Conservation (phyloP, 2,329 filamentous ascomycete genomes). For the Verticillium tricorpus region DNA sequence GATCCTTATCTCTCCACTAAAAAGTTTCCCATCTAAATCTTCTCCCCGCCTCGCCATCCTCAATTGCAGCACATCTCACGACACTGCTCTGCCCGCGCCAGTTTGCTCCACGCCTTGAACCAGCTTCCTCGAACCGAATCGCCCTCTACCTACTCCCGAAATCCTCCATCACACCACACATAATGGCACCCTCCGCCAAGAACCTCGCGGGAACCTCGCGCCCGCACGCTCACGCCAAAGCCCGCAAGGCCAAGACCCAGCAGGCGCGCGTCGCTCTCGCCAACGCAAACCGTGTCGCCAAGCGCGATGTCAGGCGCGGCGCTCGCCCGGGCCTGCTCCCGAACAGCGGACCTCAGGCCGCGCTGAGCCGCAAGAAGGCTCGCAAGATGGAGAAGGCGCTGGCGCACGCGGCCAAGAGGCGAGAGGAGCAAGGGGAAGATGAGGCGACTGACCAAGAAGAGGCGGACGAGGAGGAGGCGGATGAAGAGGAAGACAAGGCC, state of each 20-base stretch:
- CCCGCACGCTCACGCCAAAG: slow-evolving; percentile 45
- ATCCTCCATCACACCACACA: not conserved
- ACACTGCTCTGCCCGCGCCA: not conserved
- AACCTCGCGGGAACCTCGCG: slow-evolving; percentile 55
- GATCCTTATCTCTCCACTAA: slow-evolving; percentile 3
- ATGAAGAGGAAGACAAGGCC: not conserved
- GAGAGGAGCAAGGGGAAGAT: not conserved
- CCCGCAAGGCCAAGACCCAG: slow-evolving; percentile 38
- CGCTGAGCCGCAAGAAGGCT: slow-evolving; percentile 50
- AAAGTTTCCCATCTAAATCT: slow-evolving; percentile 5
- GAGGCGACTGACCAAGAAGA: not conserved
- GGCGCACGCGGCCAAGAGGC: slow-evolving; percentile 46
- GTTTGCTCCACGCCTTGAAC: not conserved
- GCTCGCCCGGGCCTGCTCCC: slow-evolving; percentile 49
- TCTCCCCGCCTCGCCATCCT: not conserved
- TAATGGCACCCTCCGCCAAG: slow-evolving; percentile 48
- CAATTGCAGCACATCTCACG: not conserved
- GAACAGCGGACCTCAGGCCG: slow-evolving; percentile 47
- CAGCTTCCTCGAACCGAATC: not conserved
- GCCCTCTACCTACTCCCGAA: not conserved
- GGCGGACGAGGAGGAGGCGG: not conserved
- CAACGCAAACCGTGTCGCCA: slow-evolving; percentile 31
- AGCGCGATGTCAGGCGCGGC: slow-evolving; percentile 41
- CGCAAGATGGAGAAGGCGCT: slow-evolving; percentile 52
- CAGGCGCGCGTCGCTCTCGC: slow-evolving; percentile 32